These are phyloP conservation scores for Paratinospora sagittata DNA, from an alignment of 164 flowering plant species.

Conservation along the genomic window DNA sequence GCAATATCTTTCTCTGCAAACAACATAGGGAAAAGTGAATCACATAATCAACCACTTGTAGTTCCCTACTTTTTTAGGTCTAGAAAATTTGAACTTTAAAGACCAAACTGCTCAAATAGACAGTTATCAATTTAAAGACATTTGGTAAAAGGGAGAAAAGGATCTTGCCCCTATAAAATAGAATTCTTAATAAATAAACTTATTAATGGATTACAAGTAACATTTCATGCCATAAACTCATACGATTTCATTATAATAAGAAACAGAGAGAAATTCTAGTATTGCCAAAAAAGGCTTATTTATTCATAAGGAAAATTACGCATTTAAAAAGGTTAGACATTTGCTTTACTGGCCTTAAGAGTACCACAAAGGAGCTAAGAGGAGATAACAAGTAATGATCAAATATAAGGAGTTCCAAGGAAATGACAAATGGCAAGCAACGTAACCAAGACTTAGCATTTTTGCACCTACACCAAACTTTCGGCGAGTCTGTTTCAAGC, in stretches of 20 bases:
- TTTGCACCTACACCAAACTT: constrained; percentile 99
- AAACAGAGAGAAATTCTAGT: background rate
- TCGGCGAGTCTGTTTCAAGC: constrained; percentile 95
- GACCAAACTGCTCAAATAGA: background rate
- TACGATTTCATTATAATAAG: too few species aligned
- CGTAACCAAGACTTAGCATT: constrained; percentile 51
- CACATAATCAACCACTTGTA: background rate
- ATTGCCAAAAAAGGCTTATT: background rate
- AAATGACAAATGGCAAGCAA: background rate
- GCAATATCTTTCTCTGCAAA: constrained; percentile 91
- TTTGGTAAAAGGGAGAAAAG: background rate
- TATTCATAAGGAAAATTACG: background rate
- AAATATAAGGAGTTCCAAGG: too few species aligned
- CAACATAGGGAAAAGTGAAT: constrained; percentile 12
- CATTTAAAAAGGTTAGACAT: background rate
- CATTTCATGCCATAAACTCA: too few species aligned
- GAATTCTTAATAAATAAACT: too few species aligned
- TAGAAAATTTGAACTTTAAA: background rate
- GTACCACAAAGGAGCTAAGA: background rate
- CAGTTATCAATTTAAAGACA: background rate
- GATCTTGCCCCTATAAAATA: background rate
- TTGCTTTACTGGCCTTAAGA: background rate
- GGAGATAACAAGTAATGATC: background rate
- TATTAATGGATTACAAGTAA: too few species aligned
- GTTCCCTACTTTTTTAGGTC: background rate